A percentile compares a stretch with the other conserved stretches of the same genome.
These are phyloP conservation scores for Pseudozyma sp. DNA, from an alignment of 1,284 basidiomycete species.

Conservation along the genomic window DNA sequence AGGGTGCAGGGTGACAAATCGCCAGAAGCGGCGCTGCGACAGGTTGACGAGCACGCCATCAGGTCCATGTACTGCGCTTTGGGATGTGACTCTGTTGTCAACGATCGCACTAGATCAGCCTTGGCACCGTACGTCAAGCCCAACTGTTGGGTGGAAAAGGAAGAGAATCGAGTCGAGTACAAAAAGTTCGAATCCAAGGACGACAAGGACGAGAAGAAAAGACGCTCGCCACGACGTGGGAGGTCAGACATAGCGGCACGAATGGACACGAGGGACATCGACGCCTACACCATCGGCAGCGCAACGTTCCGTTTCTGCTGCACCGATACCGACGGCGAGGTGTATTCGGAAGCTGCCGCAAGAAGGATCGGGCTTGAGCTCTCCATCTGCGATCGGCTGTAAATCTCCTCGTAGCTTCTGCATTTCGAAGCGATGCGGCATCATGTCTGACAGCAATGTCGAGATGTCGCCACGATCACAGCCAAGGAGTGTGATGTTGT, in stretches of 20 bases:
- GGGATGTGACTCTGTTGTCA: conserved; percentile 35
- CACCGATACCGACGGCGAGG: conserved; percentile 5
- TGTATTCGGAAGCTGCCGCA: conserved; percentile 25
- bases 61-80: conserved; percentile 23
- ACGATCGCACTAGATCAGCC: conserved; percentile 18
- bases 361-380: conserved; percentile 32
- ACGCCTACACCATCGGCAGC: conserved; percentile 27
- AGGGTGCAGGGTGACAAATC: conserved; percentile 18
- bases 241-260: not conserved
- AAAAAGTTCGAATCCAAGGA: conserved; percentile 24
- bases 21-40: conserved; percentile 33
- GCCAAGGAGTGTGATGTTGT: no score
- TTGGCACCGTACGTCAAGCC: conserved; percentile 14
- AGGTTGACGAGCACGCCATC: conserved; percentile 31
- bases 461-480: no score
- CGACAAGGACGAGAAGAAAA: conserved; percentile 15
- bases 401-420: no score
- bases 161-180: conserved; percentile 14
- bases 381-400: conserved; percentile 29
- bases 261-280: conserved; percentile 25
- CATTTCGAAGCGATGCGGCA: not conserved
- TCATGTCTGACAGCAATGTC: not conserved
- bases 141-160: conserved; percentile 31
- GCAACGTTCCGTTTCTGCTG: conserved; percentile 34
- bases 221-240: not conserved